A percentile compares a stretch with the other conserved stretches of the same genome.
phyloP scores from a whole-genome alignment of 768 basidiomycete species.

The Melanogaster broomeanus region DNA sequence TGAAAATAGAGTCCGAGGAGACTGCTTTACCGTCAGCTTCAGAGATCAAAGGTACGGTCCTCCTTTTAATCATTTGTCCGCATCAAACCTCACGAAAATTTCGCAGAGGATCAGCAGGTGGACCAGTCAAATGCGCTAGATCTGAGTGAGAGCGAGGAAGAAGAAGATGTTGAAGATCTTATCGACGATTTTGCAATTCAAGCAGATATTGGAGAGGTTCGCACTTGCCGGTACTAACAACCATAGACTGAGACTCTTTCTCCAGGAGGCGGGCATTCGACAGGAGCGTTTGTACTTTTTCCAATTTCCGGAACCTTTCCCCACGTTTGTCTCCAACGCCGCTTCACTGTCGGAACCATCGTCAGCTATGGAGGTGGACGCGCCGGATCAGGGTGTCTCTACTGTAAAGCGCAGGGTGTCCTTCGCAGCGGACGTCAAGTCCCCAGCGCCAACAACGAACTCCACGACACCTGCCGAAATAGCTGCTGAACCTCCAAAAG shows the following conservation, averaged over 20 bases:
- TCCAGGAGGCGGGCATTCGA: slow-evolving; percentile 49
- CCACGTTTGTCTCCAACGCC: slow-evolving; percentile 55
- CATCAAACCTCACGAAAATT: neutral
- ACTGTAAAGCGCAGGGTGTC: slow-evolving; percentile 50
- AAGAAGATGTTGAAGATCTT: slow-evolving; percentile 77
- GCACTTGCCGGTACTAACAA: slow-evolving; percentile 1
- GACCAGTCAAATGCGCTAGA: slow-evolving; percentile 63
- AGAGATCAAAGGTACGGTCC: slow-evolving; percentile 36
- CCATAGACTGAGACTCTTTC: neutral
- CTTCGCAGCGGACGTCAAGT: slow-evolving; percentile 64
- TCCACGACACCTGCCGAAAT: slow-evolving; percentile 21
- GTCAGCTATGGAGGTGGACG: slow-evolving; percentile 38
- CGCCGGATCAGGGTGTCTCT: slow-evolving; percentile 23
- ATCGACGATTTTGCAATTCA: slow-evolving; percentile 64
- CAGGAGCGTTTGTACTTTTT: slow-evolving; percentile 83
- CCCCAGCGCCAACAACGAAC: slow-evolving; percentile 36
- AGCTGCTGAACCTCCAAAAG: slow-evolving; percentile 24
- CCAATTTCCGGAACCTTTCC: slow-evolving; percentile 88
- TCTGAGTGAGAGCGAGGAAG: slow-evolving; percentile 75
- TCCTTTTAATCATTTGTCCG: neutral
- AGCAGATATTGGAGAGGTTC: slow-evolving; percentile 42
- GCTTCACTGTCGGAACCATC: slow-evolving; percentile 27
- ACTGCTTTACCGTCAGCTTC: slow-evolving; percentile 18
- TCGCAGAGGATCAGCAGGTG: slow-evolving; percentile 30
- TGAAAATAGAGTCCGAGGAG: slow-evolving; percentile 50